Percentiles rank a stretch among this genome's conserved stretches.
These are phyloP conservation scores for Sporothrix inflata DNA, from an alignment of 2,329 filamentous ascomycete genomes.

Conservation along the genomic window DNA sequence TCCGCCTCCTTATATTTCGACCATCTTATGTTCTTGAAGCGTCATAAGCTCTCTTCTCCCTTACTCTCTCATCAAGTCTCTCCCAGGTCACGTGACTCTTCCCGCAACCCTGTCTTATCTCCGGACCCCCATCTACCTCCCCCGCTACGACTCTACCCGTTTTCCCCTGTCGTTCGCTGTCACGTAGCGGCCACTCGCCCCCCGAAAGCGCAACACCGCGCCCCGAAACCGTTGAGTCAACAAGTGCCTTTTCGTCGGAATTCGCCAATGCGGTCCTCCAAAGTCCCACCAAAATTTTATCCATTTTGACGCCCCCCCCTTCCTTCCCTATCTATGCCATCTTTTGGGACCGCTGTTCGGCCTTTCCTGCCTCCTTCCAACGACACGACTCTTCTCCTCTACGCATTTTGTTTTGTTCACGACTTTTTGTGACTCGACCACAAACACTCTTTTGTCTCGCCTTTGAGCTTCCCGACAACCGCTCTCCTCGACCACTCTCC, in stretches of 20 bases:
- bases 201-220: constrained; percentile 1
- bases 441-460: not conserved
- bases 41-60: too few relatives aligned
- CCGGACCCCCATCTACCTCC: constrained; percentile 19
- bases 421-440: not conserved
- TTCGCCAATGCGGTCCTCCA: constrained; percentile 10
- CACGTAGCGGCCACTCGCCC: not conserved
- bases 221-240: constrained; percentile 14
- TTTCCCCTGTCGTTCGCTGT: not conserved
- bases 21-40: not conserved
- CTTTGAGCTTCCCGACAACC: not conserved
- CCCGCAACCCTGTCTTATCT: constrained; percentile 10
- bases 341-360: constrained; percentile 18
- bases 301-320: constrained; percentile 9
- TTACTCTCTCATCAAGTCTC: not conserved
- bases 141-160: constrained; percentile 7
- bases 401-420: not conserved
- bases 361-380: constrained; percentile 2
- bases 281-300: constrained; percentile 22
- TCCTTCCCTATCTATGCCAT: constrained; percentile 14
- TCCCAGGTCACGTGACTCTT: not conserved
- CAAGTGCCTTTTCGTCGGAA: not conserved
- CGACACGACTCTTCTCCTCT: not conserved
- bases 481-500: not conserved
- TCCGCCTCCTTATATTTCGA: not conserved